These are phyloP conservation scores for Fusarium metavorans DNA, from an alignment of 2,329 filamentous ascomycete genomes.

Conservation along the genomic window DNA sequence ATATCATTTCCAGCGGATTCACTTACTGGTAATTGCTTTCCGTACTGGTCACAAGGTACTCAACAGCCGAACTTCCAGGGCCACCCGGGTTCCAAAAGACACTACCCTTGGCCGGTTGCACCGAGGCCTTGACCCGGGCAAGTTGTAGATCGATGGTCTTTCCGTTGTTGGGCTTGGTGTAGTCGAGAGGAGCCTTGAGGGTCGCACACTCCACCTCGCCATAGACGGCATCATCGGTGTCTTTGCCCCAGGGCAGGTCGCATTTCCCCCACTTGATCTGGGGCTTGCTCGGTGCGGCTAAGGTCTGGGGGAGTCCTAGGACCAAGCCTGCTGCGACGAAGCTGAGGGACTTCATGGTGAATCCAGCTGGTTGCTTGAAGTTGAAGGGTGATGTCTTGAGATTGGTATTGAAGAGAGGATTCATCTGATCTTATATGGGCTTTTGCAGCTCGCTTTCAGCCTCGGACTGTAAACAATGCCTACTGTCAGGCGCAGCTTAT, in stretches of 20 bases:
- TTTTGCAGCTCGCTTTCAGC: not conserved
- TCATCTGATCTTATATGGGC: not conserved
- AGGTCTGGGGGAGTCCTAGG: not conserved
- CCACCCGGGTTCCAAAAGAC: conserved; percentile 55
- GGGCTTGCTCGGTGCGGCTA: not conserved
- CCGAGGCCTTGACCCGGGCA: conserved; percentile 45
- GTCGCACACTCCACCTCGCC: conserved; percentile 47
- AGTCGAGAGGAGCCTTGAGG: conserved; percentile 54
- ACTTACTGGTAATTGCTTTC: conserved; percentile 9
- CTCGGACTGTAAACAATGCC: not conserved
- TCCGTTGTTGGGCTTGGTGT: conserved; percentile 43
- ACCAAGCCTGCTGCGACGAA: not conserved
- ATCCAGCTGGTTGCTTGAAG: not conserved
- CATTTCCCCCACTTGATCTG: not conserved
- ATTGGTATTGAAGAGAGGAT: not conserved
- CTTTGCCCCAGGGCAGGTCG: not conserved
- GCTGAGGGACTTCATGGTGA: not conserved
- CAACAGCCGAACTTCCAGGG: conserved; percentile 40
- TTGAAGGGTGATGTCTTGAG: not conserved
- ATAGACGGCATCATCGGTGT: not conserved
- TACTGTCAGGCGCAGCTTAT: not conserved
- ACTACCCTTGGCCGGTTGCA: conserved; percentile 49
- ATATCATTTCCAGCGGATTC: not conserved
- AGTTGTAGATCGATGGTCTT: conserved; percentile 49
- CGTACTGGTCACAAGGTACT: not conserved